Conservation (phyloP, 441 rosid genomes). For the Capsella rubella region DNA sequence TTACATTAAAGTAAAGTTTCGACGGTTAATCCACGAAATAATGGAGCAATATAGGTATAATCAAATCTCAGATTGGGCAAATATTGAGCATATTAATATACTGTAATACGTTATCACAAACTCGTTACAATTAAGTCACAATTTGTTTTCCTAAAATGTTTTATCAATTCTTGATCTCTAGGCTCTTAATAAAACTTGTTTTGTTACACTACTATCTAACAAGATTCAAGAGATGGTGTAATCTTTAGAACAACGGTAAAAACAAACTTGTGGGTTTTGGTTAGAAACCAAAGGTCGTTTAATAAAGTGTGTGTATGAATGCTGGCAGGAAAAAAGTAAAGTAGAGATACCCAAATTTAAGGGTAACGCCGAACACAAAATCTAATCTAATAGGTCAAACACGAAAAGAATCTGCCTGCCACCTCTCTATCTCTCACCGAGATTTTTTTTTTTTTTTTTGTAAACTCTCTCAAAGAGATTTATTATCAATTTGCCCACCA, state of each 20-base stretch:
- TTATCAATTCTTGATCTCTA: neutral
- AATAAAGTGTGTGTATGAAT: slow-evolving; percentile 13
- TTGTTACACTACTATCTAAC: neutral
- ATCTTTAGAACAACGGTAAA: neutral
- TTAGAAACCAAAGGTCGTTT: slow-evolving; percentile 10
- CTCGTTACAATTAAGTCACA: neutral
- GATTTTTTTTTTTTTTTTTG: too few relatives aligned
- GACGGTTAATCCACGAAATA: neutral
- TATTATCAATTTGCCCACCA: slow-evolving; percentile 32
- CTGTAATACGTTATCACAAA: neutral
- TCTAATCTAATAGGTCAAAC: slow-evolving; percentile 41
- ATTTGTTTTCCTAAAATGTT: neutral
- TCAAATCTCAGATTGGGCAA: neutral
- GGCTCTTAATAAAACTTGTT: neutral
- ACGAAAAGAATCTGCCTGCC: slow-evolving; percentile 40
- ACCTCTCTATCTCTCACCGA: slow-evolving; percentile 8
- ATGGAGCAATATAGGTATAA: neutral
- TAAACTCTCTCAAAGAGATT: slow-evolving; percentile 1
- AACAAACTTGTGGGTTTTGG: neutral
- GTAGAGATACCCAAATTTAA: slow-evolving; percentile 38
- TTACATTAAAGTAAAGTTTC: neutral
- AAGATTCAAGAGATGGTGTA: neutral
- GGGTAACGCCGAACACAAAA: slow-evolving; percentile 41
- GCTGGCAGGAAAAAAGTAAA: slow-evolving; percentile 34
- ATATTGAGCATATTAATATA: neutral